Percentiles rank a stretch among this genome's conserved stretches.
These are phyloP conservation scores for Nicotiana attenuata DNA, from an alignment of 257 asterid species.

Conservation along the genomic window DNA sequence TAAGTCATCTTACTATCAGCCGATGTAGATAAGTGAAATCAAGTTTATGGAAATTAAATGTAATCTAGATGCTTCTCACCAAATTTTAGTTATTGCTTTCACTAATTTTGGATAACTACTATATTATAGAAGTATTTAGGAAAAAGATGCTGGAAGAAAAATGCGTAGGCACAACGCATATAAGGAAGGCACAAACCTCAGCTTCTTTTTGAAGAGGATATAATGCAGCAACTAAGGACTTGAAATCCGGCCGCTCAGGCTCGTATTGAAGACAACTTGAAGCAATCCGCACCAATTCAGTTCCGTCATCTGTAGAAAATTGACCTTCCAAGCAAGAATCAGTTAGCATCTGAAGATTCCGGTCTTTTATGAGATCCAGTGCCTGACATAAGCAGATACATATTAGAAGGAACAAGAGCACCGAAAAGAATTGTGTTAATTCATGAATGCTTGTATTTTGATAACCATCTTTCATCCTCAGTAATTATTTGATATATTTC, in stretches of 20 bases:
- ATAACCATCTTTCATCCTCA: no score
- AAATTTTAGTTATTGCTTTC: background rate
- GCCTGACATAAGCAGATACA: no score
- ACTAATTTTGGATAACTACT: background rate
- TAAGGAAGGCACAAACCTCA: constrained; percentile 41
- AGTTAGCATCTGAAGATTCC: constrained; percentile 44
- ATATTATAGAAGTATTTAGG: background rate
- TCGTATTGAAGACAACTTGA: constrained; percentile 95
- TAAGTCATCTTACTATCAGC: background rate
- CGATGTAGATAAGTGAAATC: background rate
- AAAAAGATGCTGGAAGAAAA: background rate
- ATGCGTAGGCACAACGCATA: background rate
- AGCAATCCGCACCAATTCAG: constrained; percentile 83
- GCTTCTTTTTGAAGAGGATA: constrained; percentile 73
- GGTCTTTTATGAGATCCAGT: constrained; percentile 43
- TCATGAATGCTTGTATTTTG: no score
- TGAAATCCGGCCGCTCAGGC: constrained; percentile 81
- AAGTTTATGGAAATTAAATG: background rate
- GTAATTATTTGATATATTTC: no score
- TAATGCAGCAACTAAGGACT: constrained; percentile 56
- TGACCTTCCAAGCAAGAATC: constrained; percentile 87
- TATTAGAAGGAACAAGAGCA: no score
- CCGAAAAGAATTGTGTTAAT: no score
- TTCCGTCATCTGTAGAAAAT: constrained; percentile 72
- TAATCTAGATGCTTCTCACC: background rate